phyloP scores from a whole-genome alignment of 2,329 filamentous ascomycete genomes.

The Colletotrichum sublineola region DNA sequence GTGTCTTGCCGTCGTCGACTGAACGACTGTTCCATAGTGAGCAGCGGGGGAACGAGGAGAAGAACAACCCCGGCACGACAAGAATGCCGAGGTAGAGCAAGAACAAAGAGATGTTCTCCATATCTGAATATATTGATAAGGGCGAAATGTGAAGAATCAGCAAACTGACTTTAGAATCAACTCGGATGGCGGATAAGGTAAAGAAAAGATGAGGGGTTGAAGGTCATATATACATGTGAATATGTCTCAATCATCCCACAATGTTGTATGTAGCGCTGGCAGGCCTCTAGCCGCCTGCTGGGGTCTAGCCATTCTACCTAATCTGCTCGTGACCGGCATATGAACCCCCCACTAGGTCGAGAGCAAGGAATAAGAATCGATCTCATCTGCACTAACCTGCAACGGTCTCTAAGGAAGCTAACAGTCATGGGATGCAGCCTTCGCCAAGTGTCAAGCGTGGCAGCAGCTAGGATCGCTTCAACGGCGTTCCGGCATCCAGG shows the following conservation, averaged over 20 bases:
- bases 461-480: background rate
- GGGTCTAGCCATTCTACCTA: background rate
- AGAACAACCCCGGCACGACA: slow-evolving; percentile 56
- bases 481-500: background rate
- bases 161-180: background rate
- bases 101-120: slow-evolving; percentile 57
- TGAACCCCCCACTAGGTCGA: background rate
- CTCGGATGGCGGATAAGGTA: background rate
- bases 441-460: background rate
- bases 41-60: slow-evolving; percentile 57
- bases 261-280: background rate
- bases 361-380: background rate
- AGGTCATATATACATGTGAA: slow-evolving; percentile 10
- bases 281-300: background rate
- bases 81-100: slow-evolving; percentile 60
- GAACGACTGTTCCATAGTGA: slow-evolving; percentile 48
- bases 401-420: background rate
- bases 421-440: background rate
- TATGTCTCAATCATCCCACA: background rate
- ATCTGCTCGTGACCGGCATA: too few relatives aligned
- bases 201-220: background rate
- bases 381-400: background rate
- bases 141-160: too few relatives aligned
- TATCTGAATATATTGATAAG: slow-evolving; percentile 37
- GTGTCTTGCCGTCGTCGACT: background rate